These are phyloP conservation scores for Boechera divaricarpa DNA, from an alignment of 345 rosid species.

Conservation along the genomic window DNA sequence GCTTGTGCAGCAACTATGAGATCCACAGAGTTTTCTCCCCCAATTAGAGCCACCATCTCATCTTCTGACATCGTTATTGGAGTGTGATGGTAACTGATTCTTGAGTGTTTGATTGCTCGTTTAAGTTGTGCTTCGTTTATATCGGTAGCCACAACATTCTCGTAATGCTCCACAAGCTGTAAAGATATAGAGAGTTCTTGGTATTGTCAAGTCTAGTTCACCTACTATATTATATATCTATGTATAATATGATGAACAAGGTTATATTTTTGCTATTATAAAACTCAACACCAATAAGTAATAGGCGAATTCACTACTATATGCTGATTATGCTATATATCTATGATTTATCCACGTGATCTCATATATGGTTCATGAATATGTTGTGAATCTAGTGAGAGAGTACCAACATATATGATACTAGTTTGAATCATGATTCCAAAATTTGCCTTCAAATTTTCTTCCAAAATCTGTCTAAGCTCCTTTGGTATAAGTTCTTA, in stretches of 20 bases:
- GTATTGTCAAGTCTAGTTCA: slow-evolving; percentile 1
- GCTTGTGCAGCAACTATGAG: slow-evolving; percentile 62
- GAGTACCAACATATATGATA: too few species aligned
- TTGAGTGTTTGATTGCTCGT: slow-evolving; percentile 41
- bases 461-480: neutral
- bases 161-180: slow-evolving; percentile 42
- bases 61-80: slow-evolving; percentile 38
- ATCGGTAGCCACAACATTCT: slow-evolving; percentile 43
- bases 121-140: slow-evolving; percentile 42
- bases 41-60: slow-evolving; percentile 39
- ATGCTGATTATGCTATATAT: neutral
- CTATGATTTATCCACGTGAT: neutral
- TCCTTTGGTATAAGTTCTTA: neutral
- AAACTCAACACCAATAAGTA: neutral
- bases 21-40: slow-evolving; percentile 42
- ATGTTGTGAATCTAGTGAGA: neutral
- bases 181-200: neutral
- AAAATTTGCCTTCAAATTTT: neutral
- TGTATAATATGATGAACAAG: neutral
- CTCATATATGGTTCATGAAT: neutral
- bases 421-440: too few species aligned
- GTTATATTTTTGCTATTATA: neutral
- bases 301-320: neutral
- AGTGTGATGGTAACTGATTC: slow-evolving; percentile 43
- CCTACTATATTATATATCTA: neutral